phyloP scores from a whole-genome alignment of 192 early-diverging fungal genomes.

The Coemansia sp. region DNA sequence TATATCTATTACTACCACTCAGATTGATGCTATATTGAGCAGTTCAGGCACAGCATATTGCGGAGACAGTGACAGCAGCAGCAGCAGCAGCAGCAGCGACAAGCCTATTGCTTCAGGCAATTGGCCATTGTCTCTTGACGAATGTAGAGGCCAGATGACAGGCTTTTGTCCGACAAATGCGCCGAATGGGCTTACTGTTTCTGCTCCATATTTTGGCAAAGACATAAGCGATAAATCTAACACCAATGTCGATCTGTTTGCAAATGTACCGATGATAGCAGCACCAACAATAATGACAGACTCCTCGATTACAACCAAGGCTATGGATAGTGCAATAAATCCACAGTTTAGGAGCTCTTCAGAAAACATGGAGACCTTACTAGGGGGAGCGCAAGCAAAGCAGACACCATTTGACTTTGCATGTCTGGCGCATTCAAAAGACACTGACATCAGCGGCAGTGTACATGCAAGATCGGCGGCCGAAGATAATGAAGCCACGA shows the following conservation, averaged over 20 bases:
- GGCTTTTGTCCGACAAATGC: no score
- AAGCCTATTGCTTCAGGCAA: neutral
- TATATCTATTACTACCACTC: slow-evolving; percentile 12
- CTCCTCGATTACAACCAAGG: slow-evolving; percentile 39
- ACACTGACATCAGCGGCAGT: neutral
- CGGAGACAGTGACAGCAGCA: slow-evolving; percentile 14
- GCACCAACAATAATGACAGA: slow-evolving; percentile 28
- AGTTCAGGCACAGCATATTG: neutral
- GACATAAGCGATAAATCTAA: no score
- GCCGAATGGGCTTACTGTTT: no score
- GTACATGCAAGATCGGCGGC: neutral
- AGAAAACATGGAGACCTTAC: slow-evolving; percentile 3
- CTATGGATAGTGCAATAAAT: slow-evolving; percentile 38
- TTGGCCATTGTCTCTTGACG: slow-evolving; percentile 7
- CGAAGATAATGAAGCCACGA: neutral
- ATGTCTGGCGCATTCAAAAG: slow-evolving; percentile 2
- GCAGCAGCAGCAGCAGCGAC: slow-evolving; percentile 24
- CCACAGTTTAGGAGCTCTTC: neutral
- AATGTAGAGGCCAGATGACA: neutral
- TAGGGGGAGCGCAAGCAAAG: neutral
- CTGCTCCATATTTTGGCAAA: no score
- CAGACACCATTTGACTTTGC: neutral
- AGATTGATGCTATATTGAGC: slow-evolving; percentile 20
- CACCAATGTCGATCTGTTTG: neutral
- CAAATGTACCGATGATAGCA: slow-evolving; percentile 13